Percentiles rank a stretch among this genome's conserved stretches.
phyloP scores from a whole-genome alignment of 2,329 filamentous ascomycete species.

The Ophiosphaerella herpotricha region DNA sequence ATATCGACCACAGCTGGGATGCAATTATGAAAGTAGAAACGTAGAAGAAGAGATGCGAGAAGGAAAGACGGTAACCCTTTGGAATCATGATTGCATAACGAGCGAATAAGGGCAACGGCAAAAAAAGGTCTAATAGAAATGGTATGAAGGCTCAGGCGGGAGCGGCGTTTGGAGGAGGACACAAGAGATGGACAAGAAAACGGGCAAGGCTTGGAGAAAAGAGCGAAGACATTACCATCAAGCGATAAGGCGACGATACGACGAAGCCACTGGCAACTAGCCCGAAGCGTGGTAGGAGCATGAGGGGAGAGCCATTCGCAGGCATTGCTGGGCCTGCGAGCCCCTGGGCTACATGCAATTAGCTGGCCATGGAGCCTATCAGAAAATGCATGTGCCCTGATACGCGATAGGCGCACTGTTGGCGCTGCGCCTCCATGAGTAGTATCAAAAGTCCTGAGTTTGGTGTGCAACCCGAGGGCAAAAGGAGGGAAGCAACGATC shows the following conservation, averaged over 20 bases:
- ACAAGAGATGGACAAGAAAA: constrained; percentile 21
- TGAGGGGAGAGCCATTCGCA: constrained; percentile 20
- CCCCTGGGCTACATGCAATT: constrained; percentile 15
- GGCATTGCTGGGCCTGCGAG: constrained; percentile 12
- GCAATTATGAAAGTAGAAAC: constrained; percentile 36
- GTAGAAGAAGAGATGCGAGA: constrained; percentile 34
- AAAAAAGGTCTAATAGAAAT: constrained; percentile 8
- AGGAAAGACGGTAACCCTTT: constrained; percentile 33
- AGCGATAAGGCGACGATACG: constrained; percentile 16
- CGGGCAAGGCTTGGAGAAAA: constrained; percentile 18
- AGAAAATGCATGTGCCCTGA: constrained; percentile 6
- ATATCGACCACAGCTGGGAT: constrained; percentile 34
- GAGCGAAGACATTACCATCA: constrained; percentile 13
- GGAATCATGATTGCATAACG: constrained; percentile 41
- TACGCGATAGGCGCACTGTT: constrained; percentile 21
- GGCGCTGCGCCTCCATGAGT: constrained; percentile 10
- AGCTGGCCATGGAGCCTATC: constrained; percentile 12
- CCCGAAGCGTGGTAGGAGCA: constrained; percentile 18
- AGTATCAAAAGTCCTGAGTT: constrained; percentile 21
- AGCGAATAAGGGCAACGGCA: constrained; percentile 9
- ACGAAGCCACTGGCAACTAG: constrained; percentile 7
- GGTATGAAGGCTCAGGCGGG: constrained; percentile 4
- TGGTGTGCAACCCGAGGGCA: constrained; percentile 8
- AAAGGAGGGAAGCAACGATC: constrained; percentile 19
- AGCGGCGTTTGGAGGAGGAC: constrained; percentile 6